Conservation (phyloP, 495 filamentous ascomycete genomes). For the Clavariopsis aquatica region DNA sequence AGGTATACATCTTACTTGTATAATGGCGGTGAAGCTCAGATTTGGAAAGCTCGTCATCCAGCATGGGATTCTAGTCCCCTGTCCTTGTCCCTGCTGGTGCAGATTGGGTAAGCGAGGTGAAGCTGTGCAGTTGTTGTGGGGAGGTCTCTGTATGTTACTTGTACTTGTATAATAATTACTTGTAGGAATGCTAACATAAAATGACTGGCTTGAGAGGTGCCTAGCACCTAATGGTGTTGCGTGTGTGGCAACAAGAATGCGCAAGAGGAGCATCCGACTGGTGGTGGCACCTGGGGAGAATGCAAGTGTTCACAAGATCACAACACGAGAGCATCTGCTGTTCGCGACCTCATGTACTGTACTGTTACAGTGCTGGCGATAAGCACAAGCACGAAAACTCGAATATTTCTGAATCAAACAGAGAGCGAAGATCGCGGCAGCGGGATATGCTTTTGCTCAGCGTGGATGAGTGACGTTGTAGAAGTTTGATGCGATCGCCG, state of each 20-base stretch:
- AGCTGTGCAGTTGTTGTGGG: background rate
- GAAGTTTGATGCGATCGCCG: background rate
- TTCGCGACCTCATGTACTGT: too few relatives aligned
- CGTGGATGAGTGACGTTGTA: background rate
- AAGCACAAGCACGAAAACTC: background rate
- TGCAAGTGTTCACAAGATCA: conserved; percentile 10
- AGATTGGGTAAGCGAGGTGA: background rate
- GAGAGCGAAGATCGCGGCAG: too few relatives aligned
- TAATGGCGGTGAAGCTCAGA: conserved; percentile 5
- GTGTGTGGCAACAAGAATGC: background rate
- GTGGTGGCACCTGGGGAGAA: background rate
- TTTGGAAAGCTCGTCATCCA: conserved; percentile 2
- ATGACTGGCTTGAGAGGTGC: too few relatives aligned
- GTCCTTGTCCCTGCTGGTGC: background rate
- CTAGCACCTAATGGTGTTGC: background rate
- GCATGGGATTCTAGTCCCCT: conserved; percentile 1
- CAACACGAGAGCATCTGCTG: background rate
- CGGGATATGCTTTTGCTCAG: conserved; percentile 10
- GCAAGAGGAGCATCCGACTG: background rate
- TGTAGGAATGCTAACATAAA: too few relatives aligned
- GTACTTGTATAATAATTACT: too few relatives aligned
- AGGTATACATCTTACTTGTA: background rate
- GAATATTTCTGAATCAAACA: background rate
- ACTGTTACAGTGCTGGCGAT: too few relatives aligned
- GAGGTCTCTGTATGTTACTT: background rate